Percentiles rank a stretch among this genome's conserved stretches.
These are phyloP conservation scores for Hyaloscypha finlandica DNA, from an alignment of 495 filamentous ascomycete genomes.

Conservation along the genomic window DNA sequence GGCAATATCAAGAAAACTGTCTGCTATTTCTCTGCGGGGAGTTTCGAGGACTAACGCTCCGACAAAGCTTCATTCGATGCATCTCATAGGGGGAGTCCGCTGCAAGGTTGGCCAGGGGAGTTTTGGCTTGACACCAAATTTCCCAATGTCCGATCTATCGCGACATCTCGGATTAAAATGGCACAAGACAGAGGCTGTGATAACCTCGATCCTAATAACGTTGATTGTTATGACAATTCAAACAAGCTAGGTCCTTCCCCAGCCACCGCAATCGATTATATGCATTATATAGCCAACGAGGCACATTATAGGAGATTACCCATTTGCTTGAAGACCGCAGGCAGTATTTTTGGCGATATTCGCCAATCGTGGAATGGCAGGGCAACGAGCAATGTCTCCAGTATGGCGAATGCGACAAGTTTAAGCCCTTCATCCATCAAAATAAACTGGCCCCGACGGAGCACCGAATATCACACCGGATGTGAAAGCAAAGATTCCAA, in stretches of 20 bases:
- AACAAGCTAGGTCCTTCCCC: constrained; percentile 59
- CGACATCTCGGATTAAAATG: constrained; percentile 56
- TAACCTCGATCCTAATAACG: constrained; percentile 71
- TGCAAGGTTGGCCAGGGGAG: constrained; percentile 67
- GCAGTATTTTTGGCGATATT: constrained; percentile 56
- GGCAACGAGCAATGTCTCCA: constrained; percentile 74
- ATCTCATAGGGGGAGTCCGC: constrained; percentile 51
- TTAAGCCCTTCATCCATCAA: constrained; percentile 54
- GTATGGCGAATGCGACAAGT: constrained; percentile 58
- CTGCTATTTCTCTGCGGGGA: constrained; percentile 73
- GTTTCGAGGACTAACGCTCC: constrained; percentile 23
- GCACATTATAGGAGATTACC: constrained; percentile 44
- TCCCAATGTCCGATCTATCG: constrained; percentile 58
- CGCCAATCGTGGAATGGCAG: constrained; percentile 57
- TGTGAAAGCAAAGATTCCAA: not conserved
- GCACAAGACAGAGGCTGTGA: constrained; percentile 65
- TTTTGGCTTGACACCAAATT: constrained; percentile 63
- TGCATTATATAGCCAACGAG: constrained; percentile 58
- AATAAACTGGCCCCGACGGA: constrained; percentile 63
- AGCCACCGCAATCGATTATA: constrained; percentile 54
- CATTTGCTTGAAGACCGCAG: constrained; percentile 68
- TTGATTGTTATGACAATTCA: constrained; percentile 63
- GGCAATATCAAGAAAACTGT: constrained; percentile 56
- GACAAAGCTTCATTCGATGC: constrained; percentile 54
- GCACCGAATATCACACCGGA: constrained; percentile 36